Base-by-base conservation (phyloP, 2,329 filamentous ascomycete genomes). In the Diaporthe sp. region DNA sequence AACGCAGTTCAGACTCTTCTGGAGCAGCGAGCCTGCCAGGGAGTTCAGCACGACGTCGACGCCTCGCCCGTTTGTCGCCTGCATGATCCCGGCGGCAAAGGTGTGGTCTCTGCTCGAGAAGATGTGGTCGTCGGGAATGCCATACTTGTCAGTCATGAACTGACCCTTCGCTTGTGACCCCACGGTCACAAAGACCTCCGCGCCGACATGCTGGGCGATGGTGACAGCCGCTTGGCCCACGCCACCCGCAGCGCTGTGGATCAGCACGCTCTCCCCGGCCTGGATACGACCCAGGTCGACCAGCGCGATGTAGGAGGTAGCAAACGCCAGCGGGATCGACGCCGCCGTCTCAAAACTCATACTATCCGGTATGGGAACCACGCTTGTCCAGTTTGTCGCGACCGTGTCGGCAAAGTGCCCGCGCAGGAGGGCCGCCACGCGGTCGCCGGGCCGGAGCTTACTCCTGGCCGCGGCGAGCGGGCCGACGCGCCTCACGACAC, bases 1-100 rank as follows among this genome's bases (percentile, higher is more conserved):
- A 3, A 89, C 80, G 65, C 85, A 87, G 0, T 82, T 74, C 85
- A 85, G 88, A 0, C 84, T 83, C 1, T 83, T 82, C 22, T 84
- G 83, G 0, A 88, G 79, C 0, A 85, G 76, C 17, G 86, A 83
- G 1, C 84, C 85, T 0, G 85, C 82, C 0, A 86, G 78, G 0
- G 84, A 84, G 77, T 86, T 87, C 1, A 87, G 79, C 0, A 85
- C 84, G 0, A 85, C 65, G 51, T 85, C 82, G 15, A 84, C 83
- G 39, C 84, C 83, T 4, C 71, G 65, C 12, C 80, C 77, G 7
- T 76, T 53, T 0, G 82, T 85, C 6, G 76, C 78, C 0, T 60
- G 25, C 72, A 80, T 75, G 3, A 86, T 73, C 1, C 78, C 81
- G 0, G 76, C 31, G 0, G 77, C 76, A 74, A 87, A 86, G 1